Evolutionary conservation across 2,329 filamentous ascomycete species (phyloP).

Genomic region (Nakataea oryzae): DNA sequence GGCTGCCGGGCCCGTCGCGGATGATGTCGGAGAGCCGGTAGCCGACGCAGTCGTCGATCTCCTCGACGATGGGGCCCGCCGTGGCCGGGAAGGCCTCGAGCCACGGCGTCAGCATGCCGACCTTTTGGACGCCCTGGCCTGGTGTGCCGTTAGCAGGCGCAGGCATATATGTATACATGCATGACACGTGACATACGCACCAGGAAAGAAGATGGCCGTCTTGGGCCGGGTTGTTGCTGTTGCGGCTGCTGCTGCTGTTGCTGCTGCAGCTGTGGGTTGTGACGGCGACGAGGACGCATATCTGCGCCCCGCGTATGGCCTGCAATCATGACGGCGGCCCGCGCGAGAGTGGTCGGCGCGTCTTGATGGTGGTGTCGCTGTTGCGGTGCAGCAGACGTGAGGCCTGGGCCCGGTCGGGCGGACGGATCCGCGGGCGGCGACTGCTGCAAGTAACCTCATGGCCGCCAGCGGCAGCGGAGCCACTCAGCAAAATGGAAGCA

Average conservation of each 20-base stretch:
- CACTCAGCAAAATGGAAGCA: background rate
- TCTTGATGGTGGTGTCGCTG: background rate
- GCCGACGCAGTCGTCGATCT: conserved; percentile 71
- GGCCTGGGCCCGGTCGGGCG: background rate
- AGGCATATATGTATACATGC: background rate
- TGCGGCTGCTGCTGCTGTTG: background rate
- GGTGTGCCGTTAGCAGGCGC: conserved; percentile 5
- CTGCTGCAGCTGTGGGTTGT: background rate
- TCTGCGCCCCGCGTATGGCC: background rate
- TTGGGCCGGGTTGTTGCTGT: conserved; percentile 15
- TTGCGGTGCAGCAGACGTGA: background rate
- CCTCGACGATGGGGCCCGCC: conserved; percentile 65
- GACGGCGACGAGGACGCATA: background rate
- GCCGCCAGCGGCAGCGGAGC: background rate
- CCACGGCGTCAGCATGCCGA: conserved; percentile 83
- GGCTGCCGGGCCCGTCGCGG: conserved; percentile 64
- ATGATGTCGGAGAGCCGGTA: conserved; percentile 71
- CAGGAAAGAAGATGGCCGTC: conserved; percentile 52
- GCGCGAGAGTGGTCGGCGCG: background rate
- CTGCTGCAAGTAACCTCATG: background rate
- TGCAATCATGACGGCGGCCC: background rate
- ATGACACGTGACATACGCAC: conserved; percentile 18
- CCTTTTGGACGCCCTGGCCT: conserved; percentile 84
- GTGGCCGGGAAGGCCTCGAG: conserved; percentile 75
- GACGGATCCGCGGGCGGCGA: background rate